Percentiles rank a stretch among this genome's conserved stretches.
These are phyloP conservation scores for Pythium phragmiticola DNA, from an alignment of 352 stramenopile genomes.

Conservation along the genomic window DNA sequence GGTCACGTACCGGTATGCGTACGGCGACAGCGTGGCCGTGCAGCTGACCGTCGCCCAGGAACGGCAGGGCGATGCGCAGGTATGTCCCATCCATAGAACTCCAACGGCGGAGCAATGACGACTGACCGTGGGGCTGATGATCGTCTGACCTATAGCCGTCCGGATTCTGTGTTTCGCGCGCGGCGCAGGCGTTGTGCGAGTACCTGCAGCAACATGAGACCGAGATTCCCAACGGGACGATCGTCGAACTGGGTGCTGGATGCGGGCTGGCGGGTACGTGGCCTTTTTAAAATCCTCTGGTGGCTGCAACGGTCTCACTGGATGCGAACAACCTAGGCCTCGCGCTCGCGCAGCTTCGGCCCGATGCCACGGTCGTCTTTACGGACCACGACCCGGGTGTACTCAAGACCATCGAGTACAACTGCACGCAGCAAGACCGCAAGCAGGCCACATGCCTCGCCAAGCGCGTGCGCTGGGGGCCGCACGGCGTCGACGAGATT, in stretches of 20 bases:
- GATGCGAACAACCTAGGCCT: constrained; percentile 27
- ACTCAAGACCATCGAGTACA: constrained; percentile 79
- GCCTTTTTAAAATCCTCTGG: background rate
- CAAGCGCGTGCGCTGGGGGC: constrained; percentile 62
- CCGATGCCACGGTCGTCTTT: constrained; percentile 65
- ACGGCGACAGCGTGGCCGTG: constrained; percentile 56
- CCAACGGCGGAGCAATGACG: constrained; percentile 15
- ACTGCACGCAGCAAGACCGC: constrained; percentile 54
- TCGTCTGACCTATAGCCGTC: constrained; percentile 30
- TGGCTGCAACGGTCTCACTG: background rate
- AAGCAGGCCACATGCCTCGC: constrained; percentile 55
- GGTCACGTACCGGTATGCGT: constrained; percentile 64
- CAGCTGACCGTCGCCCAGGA: constrained; percentile 73
- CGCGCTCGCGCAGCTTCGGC: constrained; percentile 57
- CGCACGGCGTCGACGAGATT: constrained; percentile 57
- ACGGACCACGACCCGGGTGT: constrained; percentile 82
- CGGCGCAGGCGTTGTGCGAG: constrained; percentile 60
- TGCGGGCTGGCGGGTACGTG: constrained; percentile 51
- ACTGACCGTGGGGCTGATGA: background rate
- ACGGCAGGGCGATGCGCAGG: constrained; percentile 45
- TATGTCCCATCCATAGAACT: constrained; percentile 6
- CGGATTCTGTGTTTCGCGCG: constrained; percentile 68
- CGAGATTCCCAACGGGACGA: constrained; percentile 46
- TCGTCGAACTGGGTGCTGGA: constrained; percentile 71
- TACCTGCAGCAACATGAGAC: constrained; percentile 53